Conservation (phyloP, 2,329 filamentous ascomycete genomes). For the Sphaceloma murrayae region DNA sequence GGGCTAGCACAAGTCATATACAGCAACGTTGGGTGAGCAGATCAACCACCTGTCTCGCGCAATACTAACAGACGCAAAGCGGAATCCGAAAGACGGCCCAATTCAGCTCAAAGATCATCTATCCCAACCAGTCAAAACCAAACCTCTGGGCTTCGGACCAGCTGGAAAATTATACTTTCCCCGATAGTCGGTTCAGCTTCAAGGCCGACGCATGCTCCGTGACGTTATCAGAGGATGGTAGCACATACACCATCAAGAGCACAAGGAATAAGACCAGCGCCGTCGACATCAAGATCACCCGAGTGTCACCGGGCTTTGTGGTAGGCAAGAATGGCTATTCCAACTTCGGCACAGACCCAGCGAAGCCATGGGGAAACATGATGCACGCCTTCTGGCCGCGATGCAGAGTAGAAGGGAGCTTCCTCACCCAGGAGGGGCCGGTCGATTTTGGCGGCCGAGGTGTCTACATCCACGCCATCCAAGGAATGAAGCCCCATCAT, state of each 20-base stretch:
- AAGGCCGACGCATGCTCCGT: conserved; percentile 78
- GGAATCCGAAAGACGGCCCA: conserved; percentile 84
- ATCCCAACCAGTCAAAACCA: conserved; percentile 56
- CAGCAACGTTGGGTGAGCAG: conserved; percentile 84
- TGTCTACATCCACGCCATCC: conserved; percentile 73
- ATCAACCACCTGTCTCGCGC: neutral
- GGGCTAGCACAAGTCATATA: conserved; percentile 88
- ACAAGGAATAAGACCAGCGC: conserved; percentile 69
- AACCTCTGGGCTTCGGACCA: conserved; percentile 77
- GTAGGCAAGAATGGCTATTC: conserved; percentile 75
- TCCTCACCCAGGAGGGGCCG: conserved; percentile 71
- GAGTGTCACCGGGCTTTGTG: conserved; percentile 69
- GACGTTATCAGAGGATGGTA: conserved; percentile 76
- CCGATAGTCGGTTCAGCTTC: conserved; percentile 71
- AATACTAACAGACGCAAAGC: conserved; percentile 39
- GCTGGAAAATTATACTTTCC: conserved; percentile 71
- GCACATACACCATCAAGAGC: conserved; percentile 80
- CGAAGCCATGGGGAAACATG: conserved; percentile 85
- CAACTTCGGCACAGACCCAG: conserved; percentile 75
- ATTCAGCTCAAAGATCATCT: conserved; percentile 91
- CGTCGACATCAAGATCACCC: conserved; percentile 76
- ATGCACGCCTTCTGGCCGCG: conserved; percentile 91
- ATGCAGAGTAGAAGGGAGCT: conserved; percentile 69
- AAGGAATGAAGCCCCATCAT: conserved; percentile 99
- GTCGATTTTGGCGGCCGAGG: conserved; percentile 74